Percentiles rank a stretch among this genome's conserved stretches.
Evolutionary conservation across 2,329 filamentous ascomycete species (phyloP).

Genomic region (Fusarium sp.): DNA sequence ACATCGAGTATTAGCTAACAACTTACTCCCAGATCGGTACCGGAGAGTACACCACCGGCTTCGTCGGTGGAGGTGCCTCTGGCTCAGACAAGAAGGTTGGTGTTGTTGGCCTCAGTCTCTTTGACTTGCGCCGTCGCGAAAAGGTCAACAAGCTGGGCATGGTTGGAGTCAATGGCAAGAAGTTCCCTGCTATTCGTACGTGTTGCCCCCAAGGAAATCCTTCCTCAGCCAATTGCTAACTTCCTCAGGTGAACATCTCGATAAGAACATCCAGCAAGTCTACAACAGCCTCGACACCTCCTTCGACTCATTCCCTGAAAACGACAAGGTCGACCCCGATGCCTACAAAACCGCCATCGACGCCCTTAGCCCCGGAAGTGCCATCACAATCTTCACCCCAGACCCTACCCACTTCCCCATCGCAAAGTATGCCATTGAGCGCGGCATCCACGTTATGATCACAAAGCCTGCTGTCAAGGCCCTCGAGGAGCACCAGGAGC

Average conservation of each 20-base stretch:
- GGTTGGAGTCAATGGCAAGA: conserved; percentile 89
- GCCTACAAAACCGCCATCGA: conserved; percentile 93
- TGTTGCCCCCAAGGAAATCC: conserved; percentile 28
- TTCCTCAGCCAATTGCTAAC: conserved; percentile 19
- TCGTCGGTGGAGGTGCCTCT: conserved; percentile 85
- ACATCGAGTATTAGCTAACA: conserved; percentile 9
- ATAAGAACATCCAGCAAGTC: conserved; percentile 86
- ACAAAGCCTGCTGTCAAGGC: conserved; percentile 94
- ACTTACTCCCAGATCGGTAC: conserved; percentile 76
- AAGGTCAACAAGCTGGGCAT: conserved; percentile 89
- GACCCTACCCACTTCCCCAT: conserved; percentile 95
- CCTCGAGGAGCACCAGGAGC: conserved; percentile 80
- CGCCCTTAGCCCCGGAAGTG: conserved; percentile 81
- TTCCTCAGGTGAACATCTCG: conserved; percentile 77
- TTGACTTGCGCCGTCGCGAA: conserved; percentile 87
- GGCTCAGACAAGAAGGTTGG: conserved; percentile 96
- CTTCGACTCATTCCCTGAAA: conserved; percentile 84
- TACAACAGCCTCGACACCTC: conserved; percentile 92
- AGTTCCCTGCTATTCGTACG: conserved; percentile 91
- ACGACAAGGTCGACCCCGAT: conserved; percentile 79
- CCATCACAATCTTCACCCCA: conserved; percentile 96
- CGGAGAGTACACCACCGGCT: conserved; percentile 96
- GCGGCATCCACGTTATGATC: conserved; percentile 88
- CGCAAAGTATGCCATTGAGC: conserved; percentile 90
- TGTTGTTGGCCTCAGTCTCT: conserved; percentile 89